These are phyloP conservation scores for Erodium chrysanthum DNA, from an alignment of 441 rosid genomes.

Conservation along the genomic window DNA sequence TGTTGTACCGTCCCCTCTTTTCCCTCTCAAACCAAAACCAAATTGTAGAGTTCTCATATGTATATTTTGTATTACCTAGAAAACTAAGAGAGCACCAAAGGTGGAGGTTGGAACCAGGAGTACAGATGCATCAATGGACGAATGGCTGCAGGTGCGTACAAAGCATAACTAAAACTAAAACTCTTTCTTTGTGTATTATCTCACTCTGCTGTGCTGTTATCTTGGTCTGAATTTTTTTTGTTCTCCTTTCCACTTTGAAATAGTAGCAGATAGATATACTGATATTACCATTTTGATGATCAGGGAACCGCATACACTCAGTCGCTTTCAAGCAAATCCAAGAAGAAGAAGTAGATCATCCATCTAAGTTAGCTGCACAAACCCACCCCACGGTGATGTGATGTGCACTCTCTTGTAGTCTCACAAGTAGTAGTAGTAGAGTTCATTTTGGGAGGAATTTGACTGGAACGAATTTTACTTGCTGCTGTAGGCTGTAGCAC, in stretches of 20 bases:
- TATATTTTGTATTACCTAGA: slow-evolving; percentile 32
- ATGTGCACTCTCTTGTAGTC: too few species aligned
- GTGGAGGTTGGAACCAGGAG: slow-evolving; percentile 91
- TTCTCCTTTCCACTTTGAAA: not conserved
- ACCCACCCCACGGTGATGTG: slow-evolving; percentile 10
- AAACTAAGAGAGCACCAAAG: slow-evolving; percentile 80
- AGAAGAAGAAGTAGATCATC: slow-evolving; percentile 66
- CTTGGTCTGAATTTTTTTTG: too few species aligned
- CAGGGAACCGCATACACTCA: slow-evolving; percentile 84
- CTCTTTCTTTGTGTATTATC: not conserved
- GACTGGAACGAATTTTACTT: too few species aligned
- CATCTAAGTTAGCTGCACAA: slow-evolving; percentile 19
- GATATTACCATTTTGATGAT: slow-evolving; percentile 13
- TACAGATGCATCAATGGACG: slow-evolving; percentile 70
- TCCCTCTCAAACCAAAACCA: too few species aligned
- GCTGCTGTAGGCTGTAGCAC: too few species aligned
- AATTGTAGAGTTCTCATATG: too few species aligned
- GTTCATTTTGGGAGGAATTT: not conserved
- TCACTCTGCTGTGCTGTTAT: too few species aligned
- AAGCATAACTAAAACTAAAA: not conserved
- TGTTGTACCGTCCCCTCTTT: too few species aligned
- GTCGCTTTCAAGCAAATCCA: slow-evolving; percentile 60
- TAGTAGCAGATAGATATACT: not conserved
- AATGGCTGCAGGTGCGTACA: slow-evolving; percentile 81
- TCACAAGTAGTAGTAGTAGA: not conserved